Conservation (phyloP, 83 land plant species). For the Diphasiastrum complanatum region DNA sequence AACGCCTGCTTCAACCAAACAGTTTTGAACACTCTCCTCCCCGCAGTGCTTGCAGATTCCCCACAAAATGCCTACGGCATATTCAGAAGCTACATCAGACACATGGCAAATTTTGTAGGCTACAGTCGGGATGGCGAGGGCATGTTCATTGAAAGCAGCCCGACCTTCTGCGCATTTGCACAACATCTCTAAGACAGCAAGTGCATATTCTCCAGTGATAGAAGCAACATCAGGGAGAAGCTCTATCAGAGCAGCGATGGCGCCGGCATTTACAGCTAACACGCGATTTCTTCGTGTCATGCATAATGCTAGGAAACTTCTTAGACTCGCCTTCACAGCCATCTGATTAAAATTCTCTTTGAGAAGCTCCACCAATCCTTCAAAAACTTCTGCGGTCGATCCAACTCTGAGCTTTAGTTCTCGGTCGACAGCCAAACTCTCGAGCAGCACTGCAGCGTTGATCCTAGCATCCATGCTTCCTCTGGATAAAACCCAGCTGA, state of each 20-base stretch:
- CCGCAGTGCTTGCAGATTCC: constrained; percentile 1
- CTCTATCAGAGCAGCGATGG: constrained; percentile 9
- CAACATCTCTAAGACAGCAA: constrained; percentile 1
- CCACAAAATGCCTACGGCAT: constrained; percentile 11
- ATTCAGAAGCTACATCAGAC: constrained; percentile 1
- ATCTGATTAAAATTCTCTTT: background rate
- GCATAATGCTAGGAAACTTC: background rate
- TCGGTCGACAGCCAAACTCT: background rate
- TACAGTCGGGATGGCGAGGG: constrained; percentile 8
- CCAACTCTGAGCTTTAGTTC: too few relatives aligned
- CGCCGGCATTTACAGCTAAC: background rate
- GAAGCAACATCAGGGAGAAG: constrained; percentile 2
- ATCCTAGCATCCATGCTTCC: background rate
- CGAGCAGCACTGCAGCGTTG: background rate
- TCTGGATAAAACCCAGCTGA: background rate
- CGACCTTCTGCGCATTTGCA: constrained; percentile 6
- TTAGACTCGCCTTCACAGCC: constrained; percentile 9
- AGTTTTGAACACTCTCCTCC: background rate
- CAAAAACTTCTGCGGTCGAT: background rate
- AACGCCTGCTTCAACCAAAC: background rate
- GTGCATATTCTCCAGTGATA: background rate
- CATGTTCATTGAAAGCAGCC: background rate
- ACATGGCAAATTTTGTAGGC: constrained; percentile 3
- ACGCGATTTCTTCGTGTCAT: background rate
- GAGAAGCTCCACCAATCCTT: constrained; percentile 4